Evolutionary conservation across 1,284 basidiomycete genomes (phyloP).

Genomic region (Ustilago sp.): DNA sequence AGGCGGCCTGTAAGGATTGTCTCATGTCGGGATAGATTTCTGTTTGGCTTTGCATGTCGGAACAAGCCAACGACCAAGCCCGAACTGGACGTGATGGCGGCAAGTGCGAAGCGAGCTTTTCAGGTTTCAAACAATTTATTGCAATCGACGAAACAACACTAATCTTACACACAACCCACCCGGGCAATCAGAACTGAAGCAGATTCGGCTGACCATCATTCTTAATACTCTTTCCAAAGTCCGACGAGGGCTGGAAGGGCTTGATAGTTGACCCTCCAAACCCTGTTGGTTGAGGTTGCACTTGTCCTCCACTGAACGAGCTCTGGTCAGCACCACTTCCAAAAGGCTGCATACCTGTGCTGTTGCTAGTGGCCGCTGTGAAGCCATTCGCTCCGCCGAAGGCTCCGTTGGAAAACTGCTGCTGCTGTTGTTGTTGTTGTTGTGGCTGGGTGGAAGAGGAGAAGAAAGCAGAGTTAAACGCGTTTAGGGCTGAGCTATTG

Average conservation of each 20-base stretch:
- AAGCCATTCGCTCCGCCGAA: constrained; percentile 1
- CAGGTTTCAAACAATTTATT: neutral
- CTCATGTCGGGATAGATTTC: no score
- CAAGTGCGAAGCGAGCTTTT: no score
- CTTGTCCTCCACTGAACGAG: neutral
- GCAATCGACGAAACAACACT: neutral
- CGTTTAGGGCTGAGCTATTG: constrained; percentile 18
- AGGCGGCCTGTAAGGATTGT: no score
- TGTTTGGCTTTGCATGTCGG: no score
- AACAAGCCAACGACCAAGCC: no score
- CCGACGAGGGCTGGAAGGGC: constrained; percentile 64
- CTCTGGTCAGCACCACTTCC: neutral
- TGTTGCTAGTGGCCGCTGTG: neutral
- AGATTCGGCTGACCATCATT: constrained; percentile 34
- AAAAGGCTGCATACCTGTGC: constrained; percentile 1
- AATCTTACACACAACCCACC: neutral
- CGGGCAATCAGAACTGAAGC: constrained; percentile 25
- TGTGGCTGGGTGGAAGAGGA: neutral
- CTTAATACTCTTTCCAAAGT: constrained; percentile 54
- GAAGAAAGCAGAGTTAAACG: constrained; percentile 31
- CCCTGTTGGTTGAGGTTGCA: constrained; percentile 56
- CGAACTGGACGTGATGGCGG: no score
- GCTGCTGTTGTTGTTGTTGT: constrained; percentile 9
- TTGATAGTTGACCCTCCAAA: constrained; percentile 56
- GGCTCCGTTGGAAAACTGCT: constrained; percentile 15